A percentile compares a stretch with the other conserved stretches of the same genome.
Evolutionary conservation across 139 green algal genomes (phyloP).

Genomic region (Eudorina sp.): DNA sequence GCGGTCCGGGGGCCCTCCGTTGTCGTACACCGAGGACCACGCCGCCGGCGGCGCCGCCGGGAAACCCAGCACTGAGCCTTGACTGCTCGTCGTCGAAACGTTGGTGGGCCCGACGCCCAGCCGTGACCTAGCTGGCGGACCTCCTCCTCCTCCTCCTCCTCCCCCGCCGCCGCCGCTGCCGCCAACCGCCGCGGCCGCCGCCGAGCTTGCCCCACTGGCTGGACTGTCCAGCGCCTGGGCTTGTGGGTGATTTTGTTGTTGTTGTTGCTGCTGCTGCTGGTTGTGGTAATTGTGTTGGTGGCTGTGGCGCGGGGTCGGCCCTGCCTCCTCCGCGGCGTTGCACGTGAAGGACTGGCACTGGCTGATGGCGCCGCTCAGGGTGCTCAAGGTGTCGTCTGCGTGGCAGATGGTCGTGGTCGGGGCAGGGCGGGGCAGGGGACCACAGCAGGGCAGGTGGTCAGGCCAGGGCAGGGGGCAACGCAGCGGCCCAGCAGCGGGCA

Average conservation of each 20-base stretch:
- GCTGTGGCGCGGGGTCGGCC: not conserved
- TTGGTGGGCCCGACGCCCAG: not conserved
- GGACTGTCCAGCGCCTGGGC: not conserved
- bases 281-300: not conserved
- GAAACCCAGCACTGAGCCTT: not conserved
- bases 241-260: not conserved
- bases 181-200: not conserved
- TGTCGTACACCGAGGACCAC: not conserved
- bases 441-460: too few species aligned
- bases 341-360: conserved; percentile 13
- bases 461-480: too few species aligned
- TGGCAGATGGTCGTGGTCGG: too few species aligned
- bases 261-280: not conserved
- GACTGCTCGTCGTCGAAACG: not conserved
- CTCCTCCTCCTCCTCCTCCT: not conserved
- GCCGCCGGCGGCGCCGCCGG: not conserved
- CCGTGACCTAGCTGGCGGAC: not conserved
- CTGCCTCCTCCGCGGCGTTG: not conserved
- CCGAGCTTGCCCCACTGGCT: not conserved
- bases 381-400: not conserved
- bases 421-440: too few species aligned
- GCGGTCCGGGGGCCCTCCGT: not conserved
- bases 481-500: too few species aligned
- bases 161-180: not conserved
- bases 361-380: not conserved